Conservation (phyloP, 2,329 filamentous ascomycete genomes). For the Cladosporium sp. region DNA sequence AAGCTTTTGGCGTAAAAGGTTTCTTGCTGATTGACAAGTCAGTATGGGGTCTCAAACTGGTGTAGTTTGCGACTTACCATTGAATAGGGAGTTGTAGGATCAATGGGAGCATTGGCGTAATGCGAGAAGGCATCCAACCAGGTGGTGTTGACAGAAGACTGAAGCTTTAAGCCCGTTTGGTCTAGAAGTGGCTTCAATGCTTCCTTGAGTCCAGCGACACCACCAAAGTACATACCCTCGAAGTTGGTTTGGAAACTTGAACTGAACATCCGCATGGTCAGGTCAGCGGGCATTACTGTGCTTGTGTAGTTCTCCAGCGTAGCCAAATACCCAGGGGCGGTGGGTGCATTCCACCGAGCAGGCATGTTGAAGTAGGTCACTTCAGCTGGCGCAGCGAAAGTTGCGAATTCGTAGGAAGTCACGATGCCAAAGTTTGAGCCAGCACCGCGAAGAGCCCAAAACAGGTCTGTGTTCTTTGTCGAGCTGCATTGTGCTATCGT, state of each 20-base stretch:
- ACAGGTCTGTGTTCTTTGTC: slow-evolving; percentile 16
- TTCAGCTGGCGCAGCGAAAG: slow-evolving; percentile 16
- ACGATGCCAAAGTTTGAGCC: slow-evolving; percentile 19
- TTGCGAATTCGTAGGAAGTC: slow-evolving; percentile 17
- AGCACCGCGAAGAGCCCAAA: slow-evolving; percentile 20
- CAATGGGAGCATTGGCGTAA: slow-evolving; percentile 4
- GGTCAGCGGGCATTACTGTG: slow-evolving; percentile 12
- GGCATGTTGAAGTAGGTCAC: slow-evolving; percentile 15
- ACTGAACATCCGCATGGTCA: slow-evolving; percentile 14
- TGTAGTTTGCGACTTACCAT: neutral
- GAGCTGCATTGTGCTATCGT: slow-evolving; percentile 7
- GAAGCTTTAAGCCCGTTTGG: slow-evolving; percentile 2
- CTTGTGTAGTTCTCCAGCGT: slow-evolving; percentile 11
- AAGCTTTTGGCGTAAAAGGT: slow-evolving; percentile 15
- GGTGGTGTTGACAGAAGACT: slow-evolving; percentile 3
- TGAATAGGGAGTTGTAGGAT: slow-evolving; percentile 9
- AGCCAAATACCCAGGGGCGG: slow-evolving; percentile 5
- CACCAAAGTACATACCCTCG: slow-evolving; percentile 12
- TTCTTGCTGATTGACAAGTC: slow-evolving; percentile 8
- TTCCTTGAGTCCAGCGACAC: slow-evolving; percentile 7
- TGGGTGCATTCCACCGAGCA: slow-evolving; percentile 11
- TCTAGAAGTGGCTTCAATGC: slow-evolving; percentile 11
- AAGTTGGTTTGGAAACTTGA: slow-evolving; percentile 5
- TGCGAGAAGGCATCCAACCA: slow-evolving; percentile 7
- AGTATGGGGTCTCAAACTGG: neutral